Percentiles rank a stretch among this genome's conserved stretches.
Evolutionary conservation across 306 rosid genomes (phyloP).

Genomic region (Vigna nakashimae): DNA sequence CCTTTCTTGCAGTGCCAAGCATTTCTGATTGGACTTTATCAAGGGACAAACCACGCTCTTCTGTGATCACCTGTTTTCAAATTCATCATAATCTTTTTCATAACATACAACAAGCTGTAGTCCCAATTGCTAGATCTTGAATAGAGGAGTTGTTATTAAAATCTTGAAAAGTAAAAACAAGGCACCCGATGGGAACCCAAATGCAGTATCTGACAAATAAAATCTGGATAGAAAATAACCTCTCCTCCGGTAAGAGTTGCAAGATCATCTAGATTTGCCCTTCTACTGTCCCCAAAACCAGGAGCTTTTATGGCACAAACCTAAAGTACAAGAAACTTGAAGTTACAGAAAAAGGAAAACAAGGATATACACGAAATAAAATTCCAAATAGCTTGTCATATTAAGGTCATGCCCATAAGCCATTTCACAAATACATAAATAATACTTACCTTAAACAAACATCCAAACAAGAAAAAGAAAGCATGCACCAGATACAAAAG

Average conservation of each 20-base stretch:
- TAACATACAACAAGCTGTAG: constrained; percentile 22
- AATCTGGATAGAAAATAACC: constrained; percentile 57
- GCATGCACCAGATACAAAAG: constrained; percentile 22
- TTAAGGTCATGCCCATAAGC: constrained; percentile 9
- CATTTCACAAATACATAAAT: constrained; percentile 16
- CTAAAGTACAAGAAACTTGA: constrained; percentile 56
- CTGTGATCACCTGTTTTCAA: constrained; percentile 73
- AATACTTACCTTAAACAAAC: constrained; percentile 20
- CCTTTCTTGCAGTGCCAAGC: constrained; percentile 96
- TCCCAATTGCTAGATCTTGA: constrained; percentile 22
- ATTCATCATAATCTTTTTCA: constrained; percentile 33
- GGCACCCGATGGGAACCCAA: constrained; percentile 6
- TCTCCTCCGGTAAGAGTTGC: constrained; percentile 90
- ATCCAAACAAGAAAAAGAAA: background rate
- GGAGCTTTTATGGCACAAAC: constrained; percentile 99
- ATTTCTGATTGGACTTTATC: constrained; percentile 77
- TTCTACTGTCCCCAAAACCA: constrained; percentile 95
- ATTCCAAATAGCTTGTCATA: background rate
- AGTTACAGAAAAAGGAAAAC: constrained; percentile 36
- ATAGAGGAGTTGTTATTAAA: background rate
- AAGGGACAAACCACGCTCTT: constrained; percentile 83
- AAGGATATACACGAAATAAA: constrained; percentile 35
- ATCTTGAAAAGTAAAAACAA: background rate
- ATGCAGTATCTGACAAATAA: constrained; percentile 22
- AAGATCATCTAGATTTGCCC: constrained; percentile 86